Base-by-base conservation (phyloP, 768 basidiomycete genomes). In the Leccinum pellstonianum region DNA sequence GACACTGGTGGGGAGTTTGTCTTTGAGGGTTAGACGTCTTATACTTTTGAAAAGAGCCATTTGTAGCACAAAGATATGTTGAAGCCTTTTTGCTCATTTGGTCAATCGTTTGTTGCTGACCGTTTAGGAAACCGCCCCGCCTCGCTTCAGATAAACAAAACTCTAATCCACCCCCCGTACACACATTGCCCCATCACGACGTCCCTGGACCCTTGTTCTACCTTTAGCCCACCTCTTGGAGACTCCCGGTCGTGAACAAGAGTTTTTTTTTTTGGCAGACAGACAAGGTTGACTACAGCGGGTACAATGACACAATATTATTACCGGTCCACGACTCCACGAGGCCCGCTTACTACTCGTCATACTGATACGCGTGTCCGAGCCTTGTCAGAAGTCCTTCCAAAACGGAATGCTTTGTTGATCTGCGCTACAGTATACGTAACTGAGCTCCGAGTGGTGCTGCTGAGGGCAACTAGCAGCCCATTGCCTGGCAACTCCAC, bases 1-100 rank as follows among this genome's bases (percentile, higher is more conserved):
- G 38, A 60, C 58, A 47, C 50, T 29, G 51, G 54, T 29, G 51
- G 54, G 58, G 55, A 66, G 67, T 59, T 54, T 51, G 66, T 61
- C 46, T 64, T 55, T 52, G 66, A 49, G 47, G 54, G 43, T 19
- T 46, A 46, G 43, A 65, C 47, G 47, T 70, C 73, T 75, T 73
- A 73, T 73, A 75, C 64, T 62, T 61, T 29, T 48, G 25, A 48
- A 60, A 19, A 41, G 58, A 11, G 53, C 69, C 64, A 59, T 68
- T 68, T 72, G 56, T 29, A 73, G 73, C 51, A 73, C 66, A 73
- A 73, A 66, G 70, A 75, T 75, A 70, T 72, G 72, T 75, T 62
- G 37, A 31, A 58, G 57, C 60, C 48, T 73, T 71, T 59, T 67
- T 60, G 65, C 72, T 19, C 49, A 60, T 75, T 75, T 75, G 72